Conservation (phyloP, 331 rosid species). For the Malus hybrid region DNA sequence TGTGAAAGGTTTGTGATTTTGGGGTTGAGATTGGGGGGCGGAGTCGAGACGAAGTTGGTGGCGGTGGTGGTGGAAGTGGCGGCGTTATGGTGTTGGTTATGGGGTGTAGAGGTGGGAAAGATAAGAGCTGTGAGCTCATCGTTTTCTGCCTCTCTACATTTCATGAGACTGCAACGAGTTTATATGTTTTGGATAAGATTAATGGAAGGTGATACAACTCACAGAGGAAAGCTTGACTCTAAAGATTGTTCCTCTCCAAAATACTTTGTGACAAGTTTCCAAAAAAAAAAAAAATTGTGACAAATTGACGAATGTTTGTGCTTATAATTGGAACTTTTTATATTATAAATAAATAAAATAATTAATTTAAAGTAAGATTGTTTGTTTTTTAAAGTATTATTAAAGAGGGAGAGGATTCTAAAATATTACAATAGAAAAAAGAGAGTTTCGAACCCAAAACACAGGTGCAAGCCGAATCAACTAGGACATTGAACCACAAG, state of each 20-base stretch:
- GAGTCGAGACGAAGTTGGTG: constrained; percentile 1
- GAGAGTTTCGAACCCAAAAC: too few species aligned
- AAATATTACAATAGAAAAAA: too few species aligned
- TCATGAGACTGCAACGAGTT: background rate
- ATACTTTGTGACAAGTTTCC: too few species aligned
- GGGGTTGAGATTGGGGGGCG: background rate
- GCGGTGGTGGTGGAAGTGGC: background rate
- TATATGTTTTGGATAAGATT: background rate
- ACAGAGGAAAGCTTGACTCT: too few species aligned
- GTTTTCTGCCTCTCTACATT: background rate
- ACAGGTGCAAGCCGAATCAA: too few species aligned
- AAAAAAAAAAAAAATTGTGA: too few species aligned
- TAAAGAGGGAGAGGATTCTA: accelerated
- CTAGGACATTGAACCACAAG: too few species aligned
- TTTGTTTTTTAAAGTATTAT: too few species aligned
- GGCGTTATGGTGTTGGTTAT: constrained; percentile 7
- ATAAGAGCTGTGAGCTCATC: constrained; percentile 45
- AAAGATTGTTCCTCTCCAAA: too few species aligned
- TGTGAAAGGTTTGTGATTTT: constrained; percentile 6
- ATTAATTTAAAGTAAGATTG: too few species aligned
- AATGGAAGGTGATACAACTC: background rate
- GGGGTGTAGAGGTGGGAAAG: constrained; percentile 16
- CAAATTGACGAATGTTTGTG: accelerated
- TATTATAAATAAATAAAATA: too few species aligned
- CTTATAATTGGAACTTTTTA: too few species aligned